Base-by-base conservation (phyloP, 169 alveolate genomes). In the Eimeria maxima region DNA sequence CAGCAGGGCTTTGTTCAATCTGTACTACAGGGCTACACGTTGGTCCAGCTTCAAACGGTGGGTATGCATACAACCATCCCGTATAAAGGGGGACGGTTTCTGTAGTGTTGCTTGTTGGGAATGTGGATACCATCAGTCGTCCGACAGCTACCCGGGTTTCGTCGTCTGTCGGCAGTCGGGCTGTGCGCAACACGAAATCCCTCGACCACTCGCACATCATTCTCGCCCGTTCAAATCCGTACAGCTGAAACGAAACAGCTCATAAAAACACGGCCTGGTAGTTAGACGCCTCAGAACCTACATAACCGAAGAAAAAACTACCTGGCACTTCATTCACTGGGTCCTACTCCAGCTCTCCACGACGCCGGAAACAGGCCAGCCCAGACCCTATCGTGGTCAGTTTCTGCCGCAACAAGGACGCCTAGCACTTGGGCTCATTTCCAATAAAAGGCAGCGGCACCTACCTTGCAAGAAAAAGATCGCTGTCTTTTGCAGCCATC, bases 181-280 rank as follows among this genome's bases (percentile, higher is more conserved):
- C 96, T 44, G 83, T 80, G 44, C 63, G 81, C 83, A 55, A 44
- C 45, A 80, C 93, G 76, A 81, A 93, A 67, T 80, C 74, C 45
- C 88, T 74, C 44, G 96, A 76, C 96, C 96, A 93, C 89, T 93
- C 96, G 87, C 94, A 93, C 55, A 93, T 63, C 88, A 45, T 18
- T 22, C 88, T 83, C 14, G 96, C 96, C 14, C 93, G 87, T 20
- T 87, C 84, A n/a, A 63, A 87, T 18, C 93, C 96, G 45, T 81
- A 80, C 27, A 80, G 60, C 96, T 93, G 96, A 29, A 33, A 33
- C 80, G 50, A 38, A 60, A 38, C 93, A 65, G 55, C 69, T 22
- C 83, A 60, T 74, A 81, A 55, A 27, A 44, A 24, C 76, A 55
- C 44, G 1, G 71, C 10, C 38, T 1, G n/a, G 80, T 1, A 29